These are phyloP conservation scores for Saturnispora besseyi DNA, from an alignment of 805 yeast genomes.

Conservation along the genomic window DNA sequence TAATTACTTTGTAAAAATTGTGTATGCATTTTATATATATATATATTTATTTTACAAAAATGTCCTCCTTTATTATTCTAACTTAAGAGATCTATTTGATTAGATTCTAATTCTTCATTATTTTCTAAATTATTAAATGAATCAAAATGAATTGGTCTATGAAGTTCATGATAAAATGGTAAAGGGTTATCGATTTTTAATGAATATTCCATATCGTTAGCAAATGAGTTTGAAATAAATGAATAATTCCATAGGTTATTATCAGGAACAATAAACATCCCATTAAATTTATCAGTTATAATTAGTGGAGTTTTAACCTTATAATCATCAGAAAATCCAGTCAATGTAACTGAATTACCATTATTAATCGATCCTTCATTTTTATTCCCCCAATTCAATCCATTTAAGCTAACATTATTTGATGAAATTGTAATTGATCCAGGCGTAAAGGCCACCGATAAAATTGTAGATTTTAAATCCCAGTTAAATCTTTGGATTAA, in stretches of 20 bases:
- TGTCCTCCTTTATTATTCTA: not conserved
- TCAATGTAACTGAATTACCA: conserved; percentile 53
- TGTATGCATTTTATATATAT: not conserved
- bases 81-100: conserved; percentile 11
- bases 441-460: conserved; percentile 65
- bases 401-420: conserved; percentile 50
- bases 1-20: not conserved
- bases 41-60: conserved; percentile 1
- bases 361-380: conserved; percentile 42
- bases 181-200: conserved; percentile 73
- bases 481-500: conserved; percentile 31
- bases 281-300: conserved; percentile 65
- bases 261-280: conserved; percentile 80
- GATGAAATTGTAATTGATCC: conserved; percentile 79
- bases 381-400: conserved; percentile 66
- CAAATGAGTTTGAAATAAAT: conserved; percentile 81
- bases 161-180: conserved; percentile 75
- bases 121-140: conserved; percentile 62
- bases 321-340: conserved; percentile 56
- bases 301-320: conserved; percentile 59
- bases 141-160: conserved; percentile 81
- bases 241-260: conserved; percentile 85
- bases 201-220: conserved; percentile 45
- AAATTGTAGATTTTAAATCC: conserved; percentile 40
- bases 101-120: conserved; percentile 13